Conservation (phyloP, 768 basidiomycete species). For the Psilocybe cyanescens region DNA sequence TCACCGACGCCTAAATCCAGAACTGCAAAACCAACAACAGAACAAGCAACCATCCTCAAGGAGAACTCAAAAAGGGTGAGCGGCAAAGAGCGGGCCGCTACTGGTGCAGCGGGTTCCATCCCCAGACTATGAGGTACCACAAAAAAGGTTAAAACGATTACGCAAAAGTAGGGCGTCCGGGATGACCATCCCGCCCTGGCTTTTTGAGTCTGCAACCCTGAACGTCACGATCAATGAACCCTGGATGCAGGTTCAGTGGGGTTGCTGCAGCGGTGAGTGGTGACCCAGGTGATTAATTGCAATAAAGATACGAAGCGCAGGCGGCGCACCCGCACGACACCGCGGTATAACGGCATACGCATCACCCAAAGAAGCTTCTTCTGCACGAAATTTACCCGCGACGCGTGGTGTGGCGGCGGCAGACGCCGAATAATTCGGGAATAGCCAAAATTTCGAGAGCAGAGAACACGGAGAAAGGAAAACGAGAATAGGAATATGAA, state of each 20-base stretch:
- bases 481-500: slow-evolving; percentile 16
- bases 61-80: background rate
- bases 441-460: background rate
- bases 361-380: background rate
- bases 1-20: background rate
- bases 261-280: background rate
- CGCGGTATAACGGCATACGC: background rate
- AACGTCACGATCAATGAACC: background rate
- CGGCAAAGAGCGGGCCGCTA: background rate
- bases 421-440: background rate
- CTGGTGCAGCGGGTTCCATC: background rate
- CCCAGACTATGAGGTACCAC: background rate
- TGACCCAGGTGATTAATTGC: background rate
- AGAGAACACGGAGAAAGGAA: slow-evolving; percentile 2
- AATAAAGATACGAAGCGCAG: background rate
- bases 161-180: background rate
- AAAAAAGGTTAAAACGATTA: slow-evolving; percentile 3
- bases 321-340: background rate
- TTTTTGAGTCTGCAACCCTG: too few relatives aligned
- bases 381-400: background rate
- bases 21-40: too few relatives aligned
- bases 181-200: too few relatives aligned
- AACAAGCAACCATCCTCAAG: background rate
- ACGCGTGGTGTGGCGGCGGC: background rate
- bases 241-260: background rate